Base-by-base conservation (phyloP, 768 basidiomycete genomes). In the Phaffia australis region DNA sequence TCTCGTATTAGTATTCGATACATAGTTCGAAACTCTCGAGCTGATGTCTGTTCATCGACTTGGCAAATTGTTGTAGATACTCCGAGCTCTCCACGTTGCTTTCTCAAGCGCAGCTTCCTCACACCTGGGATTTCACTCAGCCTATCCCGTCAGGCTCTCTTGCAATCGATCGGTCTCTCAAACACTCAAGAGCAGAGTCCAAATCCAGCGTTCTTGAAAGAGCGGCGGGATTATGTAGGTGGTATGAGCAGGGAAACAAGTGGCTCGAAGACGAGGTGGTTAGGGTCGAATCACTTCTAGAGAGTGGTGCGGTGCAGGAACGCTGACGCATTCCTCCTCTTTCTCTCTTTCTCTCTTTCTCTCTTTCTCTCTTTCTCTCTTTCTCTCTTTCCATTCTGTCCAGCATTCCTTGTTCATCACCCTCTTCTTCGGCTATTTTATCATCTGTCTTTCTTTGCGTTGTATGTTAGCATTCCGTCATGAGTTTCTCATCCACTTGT, bases 161-260 rank as follows among this genome's bases (percentile, higher is more conserved):
- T 85, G 81, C 56, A 90, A 89, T 63, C 52, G 29, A 29, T 64
- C 52, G 75, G 88, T 64, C 27, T 29, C 21, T 55, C 25, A 52
- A 62, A 68, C 68, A 0, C 56, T 69, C 55, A 69, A 68, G 68
- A 16, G 71, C 70, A 29, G 70, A 69, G 46, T 69, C 89, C 47
- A 94, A 94, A 80, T 90, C 88, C 69, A 89, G 88, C 0, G 88
- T 91, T 2, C 76, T 94, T 56, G 89, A 89, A 74, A 83, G 88
- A 48, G 88, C 90, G 2, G 87, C 86, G 63, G 87, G 89, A 72
- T 90, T 92, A 71, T 84, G 86, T 72, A 81, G 79, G 47, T 93
- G 87, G 87, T 78, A 92, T n/a, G 89, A 91, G 73, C 84, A 90
- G 72, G 87, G 88, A 9, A 81, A 85, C 57, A 83, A 85, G 56